phyloP scores from a whole-genome alignment of 495 filamentous ascomycete species.

The Talaromyces liani region DNA sequence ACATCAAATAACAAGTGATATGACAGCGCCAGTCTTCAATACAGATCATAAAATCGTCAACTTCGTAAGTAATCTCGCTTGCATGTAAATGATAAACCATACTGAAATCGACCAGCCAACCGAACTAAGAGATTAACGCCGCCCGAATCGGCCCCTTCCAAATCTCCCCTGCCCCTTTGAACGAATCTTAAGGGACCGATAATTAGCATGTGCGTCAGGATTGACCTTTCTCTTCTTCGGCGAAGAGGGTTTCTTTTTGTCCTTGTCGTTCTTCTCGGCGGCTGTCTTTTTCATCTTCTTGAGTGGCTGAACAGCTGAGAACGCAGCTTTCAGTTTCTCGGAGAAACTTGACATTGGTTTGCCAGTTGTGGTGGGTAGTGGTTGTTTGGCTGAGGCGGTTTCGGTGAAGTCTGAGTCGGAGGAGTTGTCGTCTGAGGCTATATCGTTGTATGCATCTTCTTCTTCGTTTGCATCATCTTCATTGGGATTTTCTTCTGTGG shows the following conservation, averaged over 20 bases:
- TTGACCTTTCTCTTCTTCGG: conserved; percentile 59
- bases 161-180: conserved; percentile 7
- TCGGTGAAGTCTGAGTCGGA: conserved; percentile 25
- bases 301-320: conserved; percentile 23
- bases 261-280: conserved; percentile 18
- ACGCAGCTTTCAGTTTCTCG: conserved; percentile 38
- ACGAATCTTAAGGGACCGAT: conserved; percentile 11
- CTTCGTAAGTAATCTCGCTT: neutral
- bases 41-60: neutral
- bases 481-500: conserved; percentile 5
- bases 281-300: conserved; percentile 26
- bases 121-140: neutral
- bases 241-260: conserved; percentile 43
- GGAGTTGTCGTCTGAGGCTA: conserved; percentile 21
- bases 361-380: neutral
- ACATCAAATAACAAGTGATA: neutral
- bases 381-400: conserved; percentile 12
- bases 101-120: neutral
- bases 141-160: conserved; percentile 4
- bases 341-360: conserved; percentile 27
- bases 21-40: neutral
- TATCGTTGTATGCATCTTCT: conserved; percentile 5
- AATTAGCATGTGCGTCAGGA: conserved; percentile 51
- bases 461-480: neutral
- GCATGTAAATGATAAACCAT: neutral